Conservation (phyloP, 345 rosid genomes). For the Syzygium grande region DNA sequence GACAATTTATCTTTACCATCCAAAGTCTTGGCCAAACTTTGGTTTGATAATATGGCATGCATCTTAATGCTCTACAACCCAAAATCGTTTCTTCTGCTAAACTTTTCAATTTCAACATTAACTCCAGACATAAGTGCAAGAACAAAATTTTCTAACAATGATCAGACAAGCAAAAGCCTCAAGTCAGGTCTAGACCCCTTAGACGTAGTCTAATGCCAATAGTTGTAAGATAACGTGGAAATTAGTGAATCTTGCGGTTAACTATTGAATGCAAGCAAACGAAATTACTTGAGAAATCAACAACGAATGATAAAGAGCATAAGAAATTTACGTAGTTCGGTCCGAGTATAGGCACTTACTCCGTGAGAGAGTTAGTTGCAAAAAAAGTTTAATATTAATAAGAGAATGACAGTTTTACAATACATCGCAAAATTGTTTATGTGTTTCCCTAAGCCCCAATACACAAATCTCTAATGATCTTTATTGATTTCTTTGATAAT, state of each 20-base stretch:
- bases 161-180: not conserved
- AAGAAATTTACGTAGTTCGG: fast-evolving
- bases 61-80: not conserved
- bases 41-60: not conserved
- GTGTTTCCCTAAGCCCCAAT: not conserved
- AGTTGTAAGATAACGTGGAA: not conserved
- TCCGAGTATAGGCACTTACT: not conserved
- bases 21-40: not conserved
- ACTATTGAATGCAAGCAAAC: not conserved
- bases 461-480: not conserved
- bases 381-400: not conserved
- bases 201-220: not conserved
- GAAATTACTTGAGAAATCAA: not conserved
- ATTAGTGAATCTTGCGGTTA: not conserved
- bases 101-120: not conserved
- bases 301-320: fast-evolving
- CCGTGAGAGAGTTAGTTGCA: not conserved
- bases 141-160: not conserved
- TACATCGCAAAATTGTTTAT: not conserved
- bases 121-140: not conserved
- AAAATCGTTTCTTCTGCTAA: not conserved
- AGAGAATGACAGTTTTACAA: not conserved
- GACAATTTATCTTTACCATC: not conserved
- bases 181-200: not conserved
- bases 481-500: not conserved